Percentiles rank a stretch among this genome's conserved stretches.
phyloP scores from a whole-genome alignment of 1,284 basidiomycete genomes.

The Puccinia novopanici region DNA sequence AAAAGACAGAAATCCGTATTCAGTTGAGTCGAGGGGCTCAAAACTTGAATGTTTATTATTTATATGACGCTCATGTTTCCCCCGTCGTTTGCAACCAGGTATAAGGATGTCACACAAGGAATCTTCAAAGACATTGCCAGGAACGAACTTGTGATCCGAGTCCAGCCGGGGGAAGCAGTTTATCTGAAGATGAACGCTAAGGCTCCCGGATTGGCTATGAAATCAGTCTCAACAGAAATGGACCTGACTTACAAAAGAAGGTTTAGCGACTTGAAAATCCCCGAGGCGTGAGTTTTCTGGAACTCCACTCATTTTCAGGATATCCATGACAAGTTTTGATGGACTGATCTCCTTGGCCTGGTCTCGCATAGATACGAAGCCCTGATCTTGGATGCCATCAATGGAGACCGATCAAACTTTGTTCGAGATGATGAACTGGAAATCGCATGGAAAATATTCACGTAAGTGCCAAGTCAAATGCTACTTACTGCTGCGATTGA shows the following conservation, averaged over 20 bases:
- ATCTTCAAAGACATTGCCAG: slow-evolving; percentile 93
- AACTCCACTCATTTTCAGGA: too few relatives aligned
- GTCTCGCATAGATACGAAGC: slow-evolving; percentile 67
- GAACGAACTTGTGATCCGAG: slow-evolving; percentile 91
- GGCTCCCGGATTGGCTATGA: slow-evolving; percentile 82
- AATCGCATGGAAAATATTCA: slow-evolving; percentile 77
- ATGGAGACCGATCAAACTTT: slow-evolving; percentile 86
- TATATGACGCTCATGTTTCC: background rate
- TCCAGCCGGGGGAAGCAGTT: slow-evolving; percentile 89
- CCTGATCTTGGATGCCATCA: slow-evolving; percentile 83
- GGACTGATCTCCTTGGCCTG: background rate
- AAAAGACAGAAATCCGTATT: slow-evolving; percentile 92
- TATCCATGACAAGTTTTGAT: background rate
- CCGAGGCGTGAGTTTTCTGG: slow-evolving; percentile 70
- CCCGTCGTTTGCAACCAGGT: slow-evolving; percentile 58
- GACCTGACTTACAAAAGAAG: slow-evolving; percentile 94
- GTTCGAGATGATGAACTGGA: slow-evolving; percentile 93
- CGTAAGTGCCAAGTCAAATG: background rate
- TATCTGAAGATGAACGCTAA: slow-evolving; percentile 95
- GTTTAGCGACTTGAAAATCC: slow-evolving; percentile 82
- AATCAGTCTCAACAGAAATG: slow-evolving; percentile 90
- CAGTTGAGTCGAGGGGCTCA: slow-evolving; percentile 62
- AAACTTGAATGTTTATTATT: background rate
- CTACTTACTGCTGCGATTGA: background rate
- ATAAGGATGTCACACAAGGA: slow-evolving; percentile 90